phyloP scores from a whole-genome alignment of 805 yeast species.

The Cyberlindnera veronae region DNA sequence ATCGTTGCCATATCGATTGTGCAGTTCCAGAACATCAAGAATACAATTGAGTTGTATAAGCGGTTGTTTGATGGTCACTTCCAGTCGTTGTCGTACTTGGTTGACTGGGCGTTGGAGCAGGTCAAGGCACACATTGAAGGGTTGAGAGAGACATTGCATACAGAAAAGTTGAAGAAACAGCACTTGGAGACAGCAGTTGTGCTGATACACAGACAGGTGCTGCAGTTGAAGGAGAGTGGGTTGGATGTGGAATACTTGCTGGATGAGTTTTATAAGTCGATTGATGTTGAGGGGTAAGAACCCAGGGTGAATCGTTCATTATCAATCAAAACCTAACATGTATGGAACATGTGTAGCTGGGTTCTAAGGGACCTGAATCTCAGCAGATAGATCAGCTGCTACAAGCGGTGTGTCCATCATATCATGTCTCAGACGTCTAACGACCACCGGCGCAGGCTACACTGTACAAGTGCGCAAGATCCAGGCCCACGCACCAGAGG shows the following conservation, averaged over 20 bases:
- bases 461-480: no score
- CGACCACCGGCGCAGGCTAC: no score
- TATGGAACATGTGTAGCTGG: no score
- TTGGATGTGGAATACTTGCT: conserved; percentile 53
- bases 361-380: no score
- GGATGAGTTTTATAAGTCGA: conserved; percentile 24
- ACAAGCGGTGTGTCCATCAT: no score
- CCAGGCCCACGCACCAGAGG: no score
- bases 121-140: conserved; percentile 50
- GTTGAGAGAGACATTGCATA: conserved; percentile 64
- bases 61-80: conserved; percentile 43
- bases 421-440: no score
- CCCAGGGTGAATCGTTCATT: no score
- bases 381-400: no score
- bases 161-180: conserved; percentile 50
- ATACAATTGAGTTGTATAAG: conserved; percentile 53
- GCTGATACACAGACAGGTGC: conserved; percentile 54
- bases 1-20: conserved; percentile 60
- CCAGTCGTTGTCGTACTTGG: conserved; percentile 52
- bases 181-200: conserved; percentile 53
- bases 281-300: conserved; percentile 14
- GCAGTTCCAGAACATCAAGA: conserved; percentile 55
- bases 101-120: conserved; percentile 32
- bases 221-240: conserved; percentile 60
- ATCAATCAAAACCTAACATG: no score